Conservation (phyloP, 2,329 filamentous ascomycete genomes). For the Neodidymelliopsis sp. region DNA sequence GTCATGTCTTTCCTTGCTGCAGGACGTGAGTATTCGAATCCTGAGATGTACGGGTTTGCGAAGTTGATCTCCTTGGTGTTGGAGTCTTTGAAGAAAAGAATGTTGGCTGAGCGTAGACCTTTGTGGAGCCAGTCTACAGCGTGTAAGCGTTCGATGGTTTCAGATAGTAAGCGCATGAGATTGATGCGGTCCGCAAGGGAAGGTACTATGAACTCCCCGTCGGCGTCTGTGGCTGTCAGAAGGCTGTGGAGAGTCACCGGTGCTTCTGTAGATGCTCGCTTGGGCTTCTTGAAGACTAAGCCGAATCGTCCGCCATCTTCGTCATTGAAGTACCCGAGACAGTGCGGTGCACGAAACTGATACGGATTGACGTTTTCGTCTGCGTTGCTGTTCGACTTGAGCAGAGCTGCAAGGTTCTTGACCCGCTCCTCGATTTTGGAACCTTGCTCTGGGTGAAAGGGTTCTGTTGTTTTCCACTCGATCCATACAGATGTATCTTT, state of each 20-base stretch:
- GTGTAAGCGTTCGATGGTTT: slow-evolving; percentile 63
- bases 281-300: slow-evolving; percentile 62
- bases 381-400: slow-evolving; percentile 41
- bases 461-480: slow-evolving; percentile 48
- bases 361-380: slow-evolving; percentile 3
- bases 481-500: slow-evolving; percentile 43
- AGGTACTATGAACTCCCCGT: slow-evolving; percentile 45
- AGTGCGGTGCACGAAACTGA: slow-evolving; percentile 45
- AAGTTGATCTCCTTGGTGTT: slow-evolving; percentile 45
- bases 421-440: slow-evolving; percentile 41
- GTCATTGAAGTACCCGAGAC: slow-evolving; percentile 48
- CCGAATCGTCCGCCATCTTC: slow-evolving; percentile 55
- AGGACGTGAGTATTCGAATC: slow-evolving; percentile 64
- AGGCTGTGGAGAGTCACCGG: slow-evolving; percentile 60
- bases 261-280: slow-evolving; percentile 46
- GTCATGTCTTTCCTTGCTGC: slow-evolving; percentile 60
- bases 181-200: slow-evolving; percentile 60
- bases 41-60: slow-evolving; percentile 56
- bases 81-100: slow-evolving; percentile 57
- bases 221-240: slow-evolving; percentile 39
- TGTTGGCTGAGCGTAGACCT: slow-evolving; percentile 62
- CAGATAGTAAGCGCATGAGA: slow-evolving; percentile 61
- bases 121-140: slow-evolving; percentile 67
- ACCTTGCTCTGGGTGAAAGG: slow-evolving; percentile 23
- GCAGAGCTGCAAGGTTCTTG: slow-evolving; percentile 40